These are phyloP conservation scores for Fusarium tanahbumbuense DNA, from an alignment of 2,329 filamentous ascomycete genomes.

Conservation along the genomic window DNA sequence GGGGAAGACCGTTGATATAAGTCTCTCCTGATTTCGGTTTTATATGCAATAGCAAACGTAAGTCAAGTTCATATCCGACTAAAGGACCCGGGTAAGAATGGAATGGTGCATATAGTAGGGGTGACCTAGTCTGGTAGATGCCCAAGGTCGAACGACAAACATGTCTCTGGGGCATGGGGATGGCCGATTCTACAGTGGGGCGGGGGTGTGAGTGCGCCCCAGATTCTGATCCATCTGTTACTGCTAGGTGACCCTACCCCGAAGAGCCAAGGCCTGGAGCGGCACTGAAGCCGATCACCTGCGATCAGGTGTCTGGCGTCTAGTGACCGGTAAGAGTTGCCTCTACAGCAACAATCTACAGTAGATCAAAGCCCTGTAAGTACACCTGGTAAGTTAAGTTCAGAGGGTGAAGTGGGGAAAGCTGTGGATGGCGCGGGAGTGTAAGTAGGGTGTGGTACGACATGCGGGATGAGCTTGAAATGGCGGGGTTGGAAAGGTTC, in stretches of 20 bases:
- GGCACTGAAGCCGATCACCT: conserved; percentile 34
- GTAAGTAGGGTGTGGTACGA: conserved; percentile 24
- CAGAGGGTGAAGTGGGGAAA: conserved; percentile 14
- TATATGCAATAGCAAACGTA: conserved; percentile 1
- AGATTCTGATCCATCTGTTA: not conserved
- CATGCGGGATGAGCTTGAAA: conserved; percentile 37
- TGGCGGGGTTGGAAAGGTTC: conserved; percentile 34
- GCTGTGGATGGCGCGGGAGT: conserved; percentile 14
- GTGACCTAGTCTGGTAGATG: conserved; percentile 19
- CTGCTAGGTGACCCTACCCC: not conserved
- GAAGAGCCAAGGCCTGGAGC: not conserved
- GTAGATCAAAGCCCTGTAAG: not conserved
- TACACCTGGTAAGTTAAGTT: not conserved
- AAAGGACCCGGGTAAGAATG: conserved; percentile 9
- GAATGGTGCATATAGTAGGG: conserved; percentile 9
- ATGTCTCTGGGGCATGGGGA: conserved; percentile 12
- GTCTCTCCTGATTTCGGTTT: conserved; percentile 15
- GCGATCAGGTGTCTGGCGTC: conserved; percentile 26
- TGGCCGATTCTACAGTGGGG: conserved; percentile 27
- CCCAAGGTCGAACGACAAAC: conserved; percentile 37
- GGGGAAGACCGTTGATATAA: conserved; percentile 31
- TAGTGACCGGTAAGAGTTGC: conserved; percentile 15
- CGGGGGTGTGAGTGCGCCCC: conserved; percentile 37
- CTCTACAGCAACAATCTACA: conserved; percentile 1
- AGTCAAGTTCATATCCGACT: conserved; percentile 4